Evolutionary conservation across 2,329 filamentous ascomycete species (phyloP).

Genomic region (Rhynchosporium secalis): DNA sequence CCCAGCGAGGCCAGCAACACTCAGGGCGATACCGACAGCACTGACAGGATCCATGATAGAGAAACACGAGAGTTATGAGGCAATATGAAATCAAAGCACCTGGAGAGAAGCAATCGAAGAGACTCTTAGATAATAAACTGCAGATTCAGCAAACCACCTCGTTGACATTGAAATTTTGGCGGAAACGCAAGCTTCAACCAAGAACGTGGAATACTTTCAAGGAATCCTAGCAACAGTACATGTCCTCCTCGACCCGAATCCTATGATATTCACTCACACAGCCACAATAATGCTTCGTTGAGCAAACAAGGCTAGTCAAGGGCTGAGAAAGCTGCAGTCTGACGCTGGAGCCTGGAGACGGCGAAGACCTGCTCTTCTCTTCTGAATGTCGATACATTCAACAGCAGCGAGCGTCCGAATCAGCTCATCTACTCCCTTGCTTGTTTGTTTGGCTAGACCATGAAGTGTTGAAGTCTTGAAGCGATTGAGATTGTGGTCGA

Average conservation of each 20-base stretch:
- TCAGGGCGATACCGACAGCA: conserved; percentile 35
- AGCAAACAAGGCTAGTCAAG: not conserved
- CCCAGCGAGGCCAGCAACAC: conserved; percentile 48
- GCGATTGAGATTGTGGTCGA: not conserved
- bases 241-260: not conserved
- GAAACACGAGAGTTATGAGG: too few species aligned
- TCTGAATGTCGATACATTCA: not conserved
- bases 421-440: not conserved
- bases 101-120: too few species aligned
- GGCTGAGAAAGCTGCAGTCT: too few species aligned
- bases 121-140: too few species aligned
- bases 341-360: not conserved
- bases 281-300: conserved; percentile 1
- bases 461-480: not conserved
- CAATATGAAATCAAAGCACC: too few species aligned
- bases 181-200: too few species aligned
- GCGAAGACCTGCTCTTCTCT: not conserved
- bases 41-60: conserved; percentile 37
- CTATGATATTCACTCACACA: not conserved
- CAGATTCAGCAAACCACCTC: too few species aligned
- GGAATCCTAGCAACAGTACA: not conserved
- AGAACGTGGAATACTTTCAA: not conserved
- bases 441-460: not conserved
- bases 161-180: too few species aligned
- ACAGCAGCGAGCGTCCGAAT: not conserved